Evolutionary conservation across 2,329 filamentous ascomycete species (phyloP).

Genomic region (Cercospora janseana): DNA sequence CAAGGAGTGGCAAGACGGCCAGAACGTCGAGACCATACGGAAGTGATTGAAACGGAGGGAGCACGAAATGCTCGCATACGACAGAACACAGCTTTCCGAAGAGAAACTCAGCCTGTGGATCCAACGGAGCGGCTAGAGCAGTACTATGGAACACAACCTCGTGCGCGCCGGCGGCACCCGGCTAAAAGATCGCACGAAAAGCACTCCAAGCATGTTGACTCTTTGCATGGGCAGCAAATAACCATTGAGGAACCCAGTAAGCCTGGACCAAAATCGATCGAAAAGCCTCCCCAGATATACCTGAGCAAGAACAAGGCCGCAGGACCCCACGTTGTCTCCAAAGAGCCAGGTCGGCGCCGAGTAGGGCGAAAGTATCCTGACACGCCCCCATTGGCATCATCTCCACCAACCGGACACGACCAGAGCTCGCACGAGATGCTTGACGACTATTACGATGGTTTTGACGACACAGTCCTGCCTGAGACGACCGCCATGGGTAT

Average conservation of each 20-base stretch:
- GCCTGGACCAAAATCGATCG: too few species aligned
- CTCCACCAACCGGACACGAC: background rate
- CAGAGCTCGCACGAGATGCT: constrained; percentile 12
- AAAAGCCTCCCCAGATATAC: too few species aligned
- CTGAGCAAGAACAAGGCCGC: background rate
- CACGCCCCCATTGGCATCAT: background rate
- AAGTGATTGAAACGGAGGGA: too few species aligned
- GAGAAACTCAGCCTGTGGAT: background rate
- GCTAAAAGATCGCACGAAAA: background rate
- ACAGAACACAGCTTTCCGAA: too few species aligned
- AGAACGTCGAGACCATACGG: too few species aligned
- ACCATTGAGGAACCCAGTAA: background rate
- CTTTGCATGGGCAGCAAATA: background rate
- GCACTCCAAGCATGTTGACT: background rate
- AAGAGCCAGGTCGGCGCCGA: background rate
- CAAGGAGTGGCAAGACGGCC: background rate
- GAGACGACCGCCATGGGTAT: constrained; percentile 1
- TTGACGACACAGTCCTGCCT: background rate
- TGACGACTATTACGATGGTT: constrained; percentile 12
- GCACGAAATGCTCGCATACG: too few species aligned
- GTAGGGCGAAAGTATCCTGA: constrained; percentile 1
- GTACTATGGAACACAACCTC: background rate
- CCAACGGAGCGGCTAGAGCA: constrained; percentile 3
- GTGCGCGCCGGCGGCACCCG: background rate
- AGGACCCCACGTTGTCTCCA: background rate